Percentiles rank a stretch among this genome's conserved stretches.
phyloP scores from a whole-genome alignment of 176 grass and related monocot genomes.

The Musa beccarii region DNA sequence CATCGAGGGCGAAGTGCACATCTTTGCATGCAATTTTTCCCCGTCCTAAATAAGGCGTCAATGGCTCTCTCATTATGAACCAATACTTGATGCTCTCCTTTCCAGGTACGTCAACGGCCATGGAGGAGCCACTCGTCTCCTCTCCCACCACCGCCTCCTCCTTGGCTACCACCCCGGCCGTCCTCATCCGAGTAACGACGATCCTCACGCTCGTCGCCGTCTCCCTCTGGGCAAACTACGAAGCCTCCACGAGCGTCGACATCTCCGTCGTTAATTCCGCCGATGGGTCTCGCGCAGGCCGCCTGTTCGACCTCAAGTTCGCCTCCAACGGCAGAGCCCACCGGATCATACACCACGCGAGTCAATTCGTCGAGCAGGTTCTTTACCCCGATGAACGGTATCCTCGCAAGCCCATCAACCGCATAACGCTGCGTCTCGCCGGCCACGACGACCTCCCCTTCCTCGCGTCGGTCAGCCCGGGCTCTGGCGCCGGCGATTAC shows the following conservation, averaged over 20 bases:
- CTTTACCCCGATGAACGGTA: conserved; percentile 59
- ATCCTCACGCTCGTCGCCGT: conserved; percentile 29
- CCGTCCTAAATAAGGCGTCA: too few species aligned
- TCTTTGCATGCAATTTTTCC: too few species aligned
- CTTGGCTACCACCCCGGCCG: neutral
- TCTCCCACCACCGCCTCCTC: conserved; percentile 11
- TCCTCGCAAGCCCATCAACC: conserved; percentile 27
- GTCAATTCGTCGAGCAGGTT: conserved; percentile 34
- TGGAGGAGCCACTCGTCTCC: conserved; percentile 58
- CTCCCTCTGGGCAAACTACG: conserved; percentile 48
- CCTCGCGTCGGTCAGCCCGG: neutral
- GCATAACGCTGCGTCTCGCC: conserved; percentile 20
- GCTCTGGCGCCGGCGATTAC: conserved; percentile 14
- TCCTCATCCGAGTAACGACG: conserved; percentile 31
- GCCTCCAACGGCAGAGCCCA: conserved; percentile 63
- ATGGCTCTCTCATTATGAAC: too few species aligned
- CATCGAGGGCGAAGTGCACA: too few species aligned
- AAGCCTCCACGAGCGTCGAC: conserved; percentile 41
- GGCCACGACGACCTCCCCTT: conserved; percentile 4
- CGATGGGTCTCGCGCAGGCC: neutral
- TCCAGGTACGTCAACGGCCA: neutral
- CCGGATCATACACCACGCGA: conserved; percentile 36
- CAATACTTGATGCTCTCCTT: too few species aligned
- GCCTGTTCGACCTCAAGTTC: conserved; percentile 54
- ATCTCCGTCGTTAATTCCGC: conserved; percentile 27